Base-by-base conservation (phyloP, 495 filamentous ascomycete species). In the Massariosphaeria phaeospora region DNA sequence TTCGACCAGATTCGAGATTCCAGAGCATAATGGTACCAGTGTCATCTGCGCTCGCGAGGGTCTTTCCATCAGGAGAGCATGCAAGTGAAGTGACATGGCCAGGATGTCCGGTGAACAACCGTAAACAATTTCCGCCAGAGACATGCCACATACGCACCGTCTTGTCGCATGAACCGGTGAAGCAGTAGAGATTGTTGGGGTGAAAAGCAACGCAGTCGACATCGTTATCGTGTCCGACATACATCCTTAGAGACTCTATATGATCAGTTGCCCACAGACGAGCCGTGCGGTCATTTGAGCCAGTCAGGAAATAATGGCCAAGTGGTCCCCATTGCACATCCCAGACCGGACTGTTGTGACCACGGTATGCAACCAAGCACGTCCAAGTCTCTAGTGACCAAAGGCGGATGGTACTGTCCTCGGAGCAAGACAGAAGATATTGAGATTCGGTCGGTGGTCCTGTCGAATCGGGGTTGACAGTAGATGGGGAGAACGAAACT, bases 111-210 rank as follows among this genome's bases (percentile, higher is more conserved):
- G 85, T 91, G 67, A 97, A 97, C 64, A 97, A 79, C 17, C 93
- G 85, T 0, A 96, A 88, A 35, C 86, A 84, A 50, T 83, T 83
- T 18, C 93, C 93, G 7, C 81, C 88, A 1, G 76, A 74, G n/a
- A 96, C 75, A n/a, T 86, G 80, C 91, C 93, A 98, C 91, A 98
- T 96, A 17, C 93, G 84, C 18, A 96, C 88, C 0, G 89, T 90
- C 70, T 88, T 88, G 69, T 98, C 93, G 39, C 77, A 83, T 43
- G 86, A 89, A 0, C 84, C 89, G 1, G 93, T 96, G 72, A 97
- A 95, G 42, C 96, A 72, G 59, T 97, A 97, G 3, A 83, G 80
- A 6, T 85, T 86, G 67, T 97, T 98, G 1, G 91, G 90, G 63
- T 98, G 93, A 77, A 90, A 98, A 13, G 82, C 79, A 18, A 97